Evolutionary conservation across 2,329 filamentous ascomycete genomes (phyloP).

Genomic region (Eurotiales sp.): DNA sequence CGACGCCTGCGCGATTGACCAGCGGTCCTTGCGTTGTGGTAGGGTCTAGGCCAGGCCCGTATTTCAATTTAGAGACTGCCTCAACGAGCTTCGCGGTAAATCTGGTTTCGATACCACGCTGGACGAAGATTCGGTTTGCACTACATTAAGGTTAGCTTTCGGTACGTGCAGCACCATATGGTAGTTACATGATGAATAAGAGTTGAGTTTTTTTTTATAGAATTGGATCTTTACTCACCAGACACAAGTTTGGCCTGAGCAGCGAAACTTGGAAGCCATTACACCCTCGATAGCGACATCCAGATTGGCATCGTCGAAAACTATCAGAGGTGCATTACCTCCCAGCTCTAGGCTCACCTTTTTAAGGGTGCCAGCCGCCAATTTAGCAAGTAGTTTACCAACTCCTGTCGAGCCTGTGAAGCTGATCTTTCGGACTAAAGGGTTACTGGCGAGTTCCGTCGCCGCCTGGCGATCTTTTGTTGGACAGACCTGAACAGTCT

Average conservation of each 20-base stretch:
- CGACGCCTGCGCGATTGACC: not conserved
- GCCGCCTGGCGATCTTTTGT: no score
- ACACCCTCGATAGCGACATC: not conserved
- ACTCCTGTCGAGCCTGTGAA: slow-evolving; percentile 29
- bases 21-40: not conserved
- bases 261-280: slow-evolving; percentile 48
- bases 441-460: slow-evolving; percentile 73
- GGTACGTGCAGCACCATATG: no score
- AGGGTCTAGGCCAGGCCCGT: no score
- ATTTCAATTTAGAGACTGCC: no score
- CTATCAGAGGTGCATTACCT: slow-evolving; percentile 33
- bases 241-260: slow-evolving; percentile 22
- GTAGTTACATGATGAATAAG: no score
- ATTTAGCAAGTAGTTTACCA: slow-evolving; percentile 26
- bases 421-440: slow-evolving; percentile 72
- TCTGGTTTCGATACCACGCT: not conserved
- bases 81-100: not conserved
- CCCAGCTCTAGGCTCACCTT: slow-evolving; percentile 42
- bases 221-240: no score
- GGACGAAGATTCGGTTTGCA: slow-evolving; percentile 4
- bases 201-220: no score
- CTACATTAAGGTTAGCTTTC: no score
- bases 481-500: no score
- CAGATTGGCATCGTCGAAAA: slow-evolving; percentile 1
- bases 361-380: slow-evolving; percentile 30